A percentile compares a stretch with the other conserved stretches of the same genome.
phyloP scores from a whole-genome alignment of 768 basidiomycete species.

The Russula sp. region DNA sequence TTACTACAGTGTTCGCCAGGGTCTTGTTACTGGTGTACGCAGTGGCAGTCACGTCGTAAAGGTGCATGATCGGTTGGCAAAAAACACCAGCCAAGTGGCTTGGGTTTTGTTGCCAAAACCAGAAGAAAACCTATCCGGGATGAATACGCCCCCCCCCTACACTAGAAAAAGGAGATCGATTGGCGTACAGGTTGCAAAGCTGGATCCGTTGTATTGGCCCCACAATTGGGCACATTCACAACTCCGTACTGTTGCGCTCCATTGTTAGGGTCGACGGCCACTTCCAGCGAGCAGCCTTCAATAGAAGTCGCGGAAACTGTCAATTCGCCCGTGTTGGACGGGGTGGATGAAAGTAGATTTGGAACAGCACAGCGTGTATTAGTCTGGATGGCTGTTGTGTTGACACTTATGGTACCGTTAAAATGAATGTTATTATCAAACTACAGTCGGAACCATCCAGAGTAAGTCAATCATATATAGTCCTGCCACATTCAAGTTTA shows the following conservation, averaged over 20 bases:
- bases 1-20: slow-evolving; percentile 35
- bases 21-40: slow-evolving; percentile 34
- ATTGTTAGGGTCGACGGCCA: slow-evolving; percentile 35
- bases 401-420: slow-evolving; percentile 48
- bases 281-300: slow-evolving; percentile 38
- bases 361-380: slow-evolving; percentile 43
- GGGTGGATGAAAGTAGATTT: slow-evolving; percentile 16
- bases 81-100: slow-evolving; percentile 42
- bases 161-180: no score
- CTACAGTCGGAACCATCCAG: slow-evolving; percentile 29
- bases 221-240: slow-evolving; percentile 32
- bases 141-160: not conserved
- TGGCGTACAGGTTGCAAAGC: slow-evolving; percentile 37
- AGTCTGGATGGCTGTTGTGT: slow-evolving; percentile 47
- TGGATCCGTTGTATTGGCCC: slow-evolving; percentile 31
- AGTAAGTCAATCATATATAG: not conserved
- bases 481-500: no score
- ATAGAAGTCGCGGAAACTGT: slow-evolving; percentile 41
- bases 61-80: slow-evolving; percentile 46
- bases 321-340: slow-evolving; percentile 32
- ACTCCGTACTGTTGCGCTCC: slow-evolving; percentile 49
- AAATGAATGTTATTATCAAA: slow-evolving; percentile 37
- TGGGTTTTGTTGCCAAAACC: slow-evolving; percentile 43
- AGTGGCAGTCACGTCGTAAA: slow-evolving; percentile 39
- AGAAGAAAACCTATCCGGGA: slow-evolving; percentile 49